Base-by-base conservation (phyloP, 2,329 filamentous ascomycete genomes). In the Diplocarpon rosae region DNA sequence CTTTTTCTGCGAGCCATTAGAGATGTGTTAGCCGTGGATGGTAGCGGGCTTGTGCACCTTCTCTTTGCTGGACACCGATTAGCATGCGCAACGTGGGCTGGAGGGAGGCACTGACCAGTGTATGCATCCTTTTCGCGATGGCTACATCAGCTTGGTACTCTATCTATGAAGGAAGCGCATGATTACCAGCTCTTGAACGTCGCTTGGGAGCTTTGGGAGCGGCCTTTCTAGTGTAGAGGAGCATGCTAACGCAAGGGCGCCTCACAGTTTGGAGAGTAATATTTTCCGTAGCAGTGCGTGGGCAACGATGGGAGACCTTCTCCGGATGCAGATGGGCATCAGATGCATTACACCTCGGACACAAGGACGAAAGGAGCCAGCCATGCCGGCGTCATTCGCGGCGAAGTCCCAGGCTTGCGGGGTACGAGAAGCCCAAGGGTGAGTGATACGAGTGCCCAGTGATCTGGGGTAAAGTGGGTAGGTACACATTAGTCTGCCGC, bases 171-270 rank as follows among this genome's bases (percentile, higher is more conserved):
- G 28, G n/a, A 17, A 13, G 10, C 4, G 39, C 15, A 27, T 35
- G 17, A 70, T 64, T 62, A 77, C 73, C 73, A 59, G 72, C 69
- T 64, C 75, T 67, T n/a, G 75, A 78, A 44, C 75, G 68, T 56
- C 65, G 70, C 62, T 78, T 79, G 28, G 75, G 75, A 36, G 68
- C 64, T 61, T 76, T 78, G n/a, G 75, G 72, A 37, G 68, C 61
- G 46, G 75, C 75, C 39, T 71, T 62, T 59, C 67, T 69, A n/a
- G 73, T 75, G 57, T 76, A 79, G 36, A 79, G 61, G 54, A 79
- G 62, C 75, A 78, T 78, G 5, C 14, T 58, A 42, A 33, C 20
- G 20, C 20, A 24, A 4, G 3, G 20, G 20, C 3, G 7, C 7
- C 20, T 24, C 20, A 7, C 20, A 24, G 20, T 24, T 24, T 24